Conservation (phyloP, 2,329 filamentous ascomycete species). For the Talaromyces pinophilus region DNA sequence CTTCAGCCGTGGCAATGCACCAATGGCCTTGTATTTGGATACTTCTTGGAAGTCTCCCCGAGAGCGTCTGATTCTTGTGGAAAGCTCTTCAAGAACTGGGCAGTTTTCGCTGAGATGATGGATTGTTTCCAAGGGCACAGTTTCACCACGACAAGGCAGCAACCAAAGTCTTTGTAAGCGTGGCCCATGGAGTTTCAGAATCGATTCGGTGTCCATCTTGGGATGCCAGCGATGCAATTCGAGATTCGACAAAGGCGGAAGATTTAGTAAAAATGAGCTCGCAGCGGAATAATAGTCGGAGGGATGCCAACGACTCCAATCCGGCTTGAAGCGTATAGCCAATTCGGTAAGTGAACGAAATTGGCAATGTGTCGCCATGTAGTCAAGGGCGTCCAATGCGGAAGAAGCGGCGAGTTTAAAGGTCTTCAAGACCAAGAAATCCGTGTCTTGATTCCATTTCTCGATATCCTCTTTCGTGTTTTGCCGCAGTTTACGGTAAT, state of each 20-base stretch:
- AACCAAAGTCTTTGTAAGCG: not conserved
- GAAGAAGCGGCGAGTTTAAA: not conserved
- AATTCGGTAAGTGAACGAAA: not conserved
- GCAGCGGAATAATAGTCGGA: not conserved
- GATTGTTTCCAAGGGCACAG: not conserved
- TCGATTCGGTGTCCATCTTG: not conserved
- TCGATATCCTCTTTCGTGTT: not conserved
- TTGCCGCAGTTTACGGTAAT: not conserved
- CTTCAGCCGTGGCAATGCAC: not conserved
- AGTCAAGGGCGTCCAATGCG: not conserved
- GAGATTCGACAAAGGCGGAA: not conserved
- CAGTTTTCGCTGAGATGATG: not conserved
- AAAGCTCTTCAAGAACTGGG: conserved; percentile 1
- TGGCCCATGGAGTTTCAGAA: not conserved
- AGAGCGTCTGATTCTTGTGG: not conserved
- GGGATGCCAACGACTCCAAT: not conserved
- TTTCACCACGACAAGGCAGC: not conserved
- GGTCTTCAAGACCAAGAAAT: conserved; percentile 1
- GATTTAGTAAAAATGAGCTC: not conserved
- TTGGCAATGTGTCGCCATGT: not conserved
- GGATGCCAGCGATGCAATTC: not conserved
- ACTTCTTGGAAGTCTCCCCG: not conserved
- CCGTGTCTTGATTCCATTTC: conserved; percentile 6
- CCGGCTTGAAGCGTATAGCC: not conserved
- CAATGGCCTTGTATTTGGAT: not conserved